Evolutionary conservation across 2,329 filamentous ascomycete genomes (phyloP).

Genomic region (Akanthomyces muscarius): DNA sequence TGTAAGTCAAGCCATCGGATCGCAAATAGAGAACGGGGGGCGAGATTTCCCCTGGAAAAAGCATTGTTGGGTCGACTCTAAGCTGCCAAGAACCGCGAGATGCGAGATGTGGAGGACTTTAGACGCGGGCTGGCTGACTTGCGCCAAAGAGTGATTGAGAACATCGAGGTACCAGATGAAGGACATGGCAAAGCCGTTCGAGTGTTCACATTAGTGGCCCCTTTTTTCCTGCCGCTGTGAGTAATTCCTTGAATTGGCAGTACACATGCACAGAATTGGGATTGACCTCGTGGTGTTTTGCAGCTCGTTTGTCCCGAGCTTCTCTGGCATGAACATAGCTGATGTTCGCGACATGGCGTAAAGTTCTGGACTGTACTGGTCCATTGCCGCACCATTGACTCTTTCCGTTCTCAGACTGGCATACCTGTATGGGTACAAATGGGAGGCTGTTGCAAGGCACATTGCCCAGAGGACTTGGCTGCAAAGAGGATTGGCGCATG

Average conservation of each 20-base stretch:
- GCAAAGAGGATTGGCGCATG: background rate
- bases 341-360: slow-evolving; percentile 38
- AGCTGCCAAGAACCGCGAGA: background rate
- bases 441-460: slow-evolving; percentile 17
- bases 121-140: background rate
- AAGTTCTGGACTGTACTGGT: slow-evolving; percentile 40
- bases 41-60: background rate
- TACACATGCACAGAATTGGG: background rate
- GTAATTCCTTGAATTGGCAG: background rate
- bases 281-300: slow-evolving; percentile 1
- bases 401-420: slow-evolving; percentile 27
- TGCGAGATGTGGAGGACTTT: background rate
- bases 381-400: slow-evolving; percentile 36
- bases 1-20: no score
- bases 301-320: slow-evolving; percentile 29
- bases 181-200: slow-evolving; percentile 30
- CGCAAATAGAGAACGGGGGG: no score
- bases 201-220: slow-evolving; percentile 38
- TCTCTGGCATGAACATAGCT: slow-evolving; percentile 43
- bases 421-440: slow-evolving; percentile 23
- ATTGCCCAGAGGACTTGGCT: background rate
- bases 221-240: slow-evolving; percentile 36
- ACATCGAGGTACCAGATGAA: slow-evolving; percentile 27
- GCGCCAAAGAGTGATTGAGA: slow-evolving; percentile 22
- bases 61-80: background rate